Evolutionary conservation across 129 eudicot species (phyloP).

Genomic region (Daucus carota): DNA sequence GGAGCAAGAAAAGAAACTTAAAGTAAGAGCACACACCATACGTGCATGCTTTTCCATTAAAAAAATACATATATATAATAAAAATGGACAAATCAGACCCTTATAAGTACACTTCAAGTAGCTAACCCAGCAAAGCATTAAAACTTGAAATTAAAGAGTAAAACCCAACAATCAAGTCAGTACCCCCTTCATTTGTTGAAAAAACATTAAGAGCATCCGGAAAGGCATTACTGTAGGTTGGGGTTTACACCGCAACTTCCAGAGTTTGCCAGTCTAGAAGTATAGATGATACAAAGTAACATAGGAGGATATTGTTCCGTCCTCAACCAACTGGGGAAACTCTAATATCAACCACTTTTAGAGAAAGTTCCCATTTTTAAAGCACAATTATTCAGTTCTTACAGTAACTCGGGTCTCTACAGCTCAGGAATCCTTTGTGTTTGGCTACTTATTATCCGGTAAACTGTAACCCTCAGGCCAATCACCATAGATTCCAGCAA

Average conservation of each 20-base stretch:
- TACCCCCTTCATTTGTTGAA: background rate
- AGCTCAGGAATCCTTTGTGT: background rate
- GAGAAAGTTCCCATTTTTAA: no score
- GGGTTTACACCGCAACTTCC: background rate
- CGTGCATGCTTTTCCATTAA: no score
- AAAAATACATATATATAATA: no score
- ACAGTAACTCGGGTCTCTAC: background rate
- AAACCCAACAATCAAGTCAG: background rate
- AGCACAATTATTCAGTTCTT: background rate
- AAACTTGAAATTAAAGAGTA: no score
- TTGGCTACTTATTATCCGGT: background rate
- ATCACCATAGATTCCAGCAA: slow-evolving; percentile 63
- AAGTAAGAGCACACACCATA: no score
- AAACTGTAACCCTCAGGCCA: slow-evolving; percentile 36
- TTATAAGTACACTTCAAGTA: background rate
- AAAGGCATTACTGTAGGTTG: background rate
- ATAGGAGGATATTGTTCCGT: background rate
- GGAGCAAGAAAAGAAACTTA: background rate
- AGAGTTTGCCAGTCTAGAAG: background rate
- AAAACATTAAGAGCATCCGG: background rate
- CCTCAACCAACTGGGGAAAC: background rate
- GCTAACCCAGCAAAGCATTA: background rate
- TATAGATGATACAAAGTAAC: background rate
- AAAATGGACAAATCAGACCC: no score
- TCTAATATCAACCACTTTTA: no score